Evolutionary conservation across 2,329 filamentous ascomycete species (phyloP).

Genomic region (Myriosclerotinia duriaeana): DNA sequence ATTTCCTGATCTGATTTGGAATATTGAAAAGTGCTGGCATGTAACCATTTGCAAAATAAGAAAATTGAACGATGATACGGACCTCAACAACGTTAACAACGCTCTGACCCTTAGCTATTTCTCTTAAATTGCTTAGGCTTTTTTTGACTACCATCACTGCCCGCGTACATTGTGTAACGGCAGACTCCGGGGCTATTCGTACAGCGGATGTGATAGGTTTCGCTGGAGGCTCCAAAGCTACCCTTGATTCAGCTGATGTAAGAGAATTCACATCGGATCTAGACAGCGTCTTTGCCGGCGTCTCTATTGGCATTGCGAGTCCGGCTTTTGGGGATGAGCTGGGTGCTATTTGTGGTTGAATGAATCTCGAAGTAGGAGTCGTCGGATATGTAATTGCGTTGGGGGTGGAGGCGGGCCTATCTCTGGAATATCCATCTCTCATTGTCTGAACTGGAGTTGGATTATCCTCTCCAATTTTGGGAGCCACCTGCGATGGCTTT

Average conservation of each 20-base stretch:
- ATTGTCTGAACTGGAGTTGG: too few species aligned
- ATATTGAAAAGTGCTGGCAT: neutral
- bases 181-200: neutral
- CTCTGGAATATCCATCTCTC: too few species aligned
- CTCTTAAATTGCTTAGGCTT: constrained; percentile 1
- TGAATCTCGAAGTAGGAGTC: constrained; percentile 1
- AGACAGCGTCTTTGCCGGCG: neutral
- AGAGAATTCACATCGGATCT: neutral
- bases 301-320: neutral
- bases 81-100: constrained; percentile 16
- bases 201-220: neutral
- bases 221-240: too few species aligned
- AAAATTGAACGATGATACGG: neutral
- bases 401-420: neutral
- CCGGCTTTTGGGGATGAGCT: neutral
- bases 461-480: too few species aligned
- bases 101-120: constrained; percentile 10
- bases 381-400: neutral
- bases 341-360: constrained; percentile 1
- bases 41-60: neutral
- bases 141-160: constrained; percentile 11
- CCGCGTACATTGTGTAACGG: constrained; percentile 5
- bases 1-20: too few species aligned
- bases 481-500: neutral
- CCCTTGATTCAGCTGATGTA: neutral